A percentile compares a stretch with the other conserved stretches of the same genome.
Evolutionary conservation across 192 early-diverging fungal genomes (phyloP).

Genomic region (Gonapodya prolifera): DNA sequence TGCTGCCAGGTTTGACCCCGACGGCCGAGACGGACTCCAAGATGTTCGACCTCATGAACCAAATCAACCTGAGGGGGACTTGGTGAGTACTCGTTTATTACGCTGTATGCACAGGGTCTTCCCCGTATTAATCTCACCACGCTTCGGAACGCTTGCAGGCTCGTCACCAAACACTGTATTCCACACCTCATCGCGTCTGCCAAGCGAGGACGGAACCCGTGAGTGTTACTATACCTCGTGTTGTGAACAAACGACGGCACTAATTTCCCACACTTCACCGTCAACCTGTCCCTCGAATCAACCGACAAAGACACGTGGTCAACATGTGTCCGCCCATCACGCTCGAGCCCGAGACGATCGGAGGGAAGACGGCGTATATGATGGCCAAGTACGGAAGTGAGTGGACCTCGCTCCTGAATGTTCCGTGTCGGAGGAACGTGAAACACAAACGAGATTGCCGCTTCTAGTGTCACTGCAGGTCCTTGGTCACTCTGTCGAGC

Average conservation of each 20-base stretch:
- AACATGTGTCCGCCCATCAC: no score
- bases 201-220: conserved; percentile 37
- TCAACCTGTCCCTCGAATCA: conserved; percentile 35
- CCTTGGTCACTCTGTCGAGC: conserved; percentile 57
- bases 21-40: conserved; percentile 10
- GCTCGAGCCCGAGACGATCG: conserved; percentile 10
- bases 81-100: no score
- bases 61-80: conserved; percentile 43
- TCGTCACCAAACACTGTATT: conserved; percentile 58
- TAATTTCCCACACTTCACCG: conserved; percentile 8
- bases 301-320: conserved; percentile 17
- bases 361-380: conserved; percentile 25
- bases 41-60: not conserved
- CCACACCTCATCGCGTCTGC: conserved; percentile 50
- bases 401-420: not conserved
- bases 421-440: not conserved
- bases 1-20: conserved; percentile 38
- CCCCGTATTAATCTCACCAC: not conserved
- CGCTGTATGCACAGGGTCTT: no score
- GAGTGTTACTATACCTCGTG: conserved; percentile 34
- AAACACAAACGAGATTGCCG: no score
- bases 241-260: not conserved
- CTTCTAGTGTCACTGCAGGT: conserved; percentile 58
- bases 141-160: conserved; percentile 52
- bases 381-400: not conserved